Percentiles rank a stretch among this genome's conserved stretches.
These are phyloP conservation scores for Usnea hakonensis DNA, from an alignment of 495 filamentous ascomycete species.

Conservation along the genomic window DNA sequence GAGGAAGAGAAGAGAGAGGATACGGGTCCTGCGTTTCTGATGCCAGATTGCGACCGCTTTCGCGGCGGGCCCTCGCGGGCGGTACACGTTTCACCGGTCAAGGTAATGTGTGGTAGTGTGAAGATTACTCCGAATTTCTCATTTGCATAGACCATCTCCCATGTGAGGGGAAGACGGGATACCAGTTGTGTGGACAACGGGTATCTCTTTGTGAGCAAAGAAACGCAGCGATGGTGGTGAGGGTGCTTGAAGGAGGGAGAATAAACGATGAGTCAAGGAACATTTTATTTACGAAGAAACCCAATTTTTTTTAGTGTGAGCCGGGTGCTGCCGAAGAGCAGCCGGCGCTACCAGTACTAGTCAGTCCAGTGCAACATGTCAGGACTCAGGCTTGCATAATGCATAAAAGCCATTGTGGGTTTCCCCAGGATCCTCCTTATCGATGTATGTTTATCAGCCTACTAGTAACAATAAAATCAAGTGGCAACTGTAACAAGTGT, in stretches of 20 bases:
- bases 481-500: too few species aligned
- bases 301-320: background rate
- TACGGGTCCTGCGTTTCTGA: constrained; percentile 86
- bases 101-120: constrained; percentile 40
- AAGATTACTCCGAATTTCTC: constrained; percentile 99
- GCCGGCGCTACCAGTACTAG: too few species aligned
- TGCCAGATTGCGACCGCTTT: constrained; percentile 88
- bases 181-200: background rate
- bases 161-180: constrained; percentile 17
- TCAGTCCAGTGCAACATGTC: too few species aligned
- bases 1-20: constrained; percentile 30
- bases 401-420: too few species aligned
- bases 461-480: too few species aligned
- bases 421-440: too few species aligned
- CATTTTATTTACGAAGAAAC: too few species aligned
- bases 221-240: constrained; percentile 98
- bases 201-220: constrained; percentile 84
- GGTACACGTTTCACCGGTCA: constrained; percentile 40
- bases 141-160: constrained; percentile 61
- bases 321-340: background rate
- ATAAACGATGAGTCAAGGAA: constrained; percentile 30
- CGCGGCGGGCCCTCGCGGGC: constrained; percentile 93
- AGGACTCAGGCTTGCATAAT: too few species aligned
- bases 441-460: too few species aligned
- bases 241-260: constrained; percentile 61